Percentiles rank a stretch among this genome's conserved stretches.
These are phyloP conservation scores for Xylaria curta DNA, from an alignment of 495 filamentous ascomycete genomes.

Conservation along the genomic window DNA sequence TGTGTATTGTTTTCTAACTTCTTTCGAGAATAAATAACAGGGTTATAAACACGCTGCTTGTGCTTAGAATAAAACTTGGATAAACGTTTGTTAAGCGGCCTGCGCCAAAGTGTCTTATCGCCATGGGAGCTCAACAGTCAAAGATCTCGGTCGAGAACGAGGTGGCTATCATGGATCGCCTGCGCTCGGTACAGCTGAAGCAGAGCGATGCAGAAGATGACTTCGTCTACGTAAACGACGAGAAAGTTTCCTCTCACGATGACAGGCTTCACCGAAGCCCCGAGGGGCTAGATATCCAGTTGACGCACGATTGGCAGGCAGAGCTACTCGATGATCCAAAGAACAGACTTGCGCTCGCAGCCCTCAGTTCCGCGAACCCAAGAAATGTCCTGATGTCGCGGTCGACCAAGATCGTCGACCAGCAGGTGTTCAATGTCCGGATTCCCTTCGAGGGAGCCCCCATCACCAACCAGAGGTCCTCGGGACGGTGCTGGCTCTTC, in stretches of 20 bases:
- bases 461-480: constrained; percentile 81
- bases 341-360: constrained; percentile 71
- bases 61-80: no score
- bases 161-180: constrained; percentile 51
- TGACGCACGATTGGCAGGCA: constrained; percentile 63
- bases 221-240: constrained; percentile 54
- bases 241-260: constrained; percentile 30
- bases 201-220: constrained; percentile 47
- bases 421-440: constrained; percentile 80
- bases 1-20: background rate
- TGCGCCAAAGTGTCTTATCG: no score
- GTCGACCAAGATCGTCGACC: constrained; percentile 64
- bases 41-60: no score
- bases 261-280: constrained; percentile 37
- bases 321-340: constrained; percentile 68
- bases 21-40: no score
- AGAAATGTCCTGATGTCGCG: constrained; percentile 62
- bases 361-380: constrained; percentile 63
- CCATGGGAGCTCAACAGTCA: constrained; percentile 59
- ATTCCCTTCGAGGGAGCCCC: constrained; percentile 82
- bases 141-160: constrained; percentile 45
- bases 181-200: constrained; percentile 48
- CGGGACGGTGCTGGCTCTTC: constrained; percentile 89
- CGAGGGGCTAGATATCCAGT: constrained; percentile 51
- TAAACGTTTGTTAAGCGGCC: no score